phyloP scores from a whole-genome alignment of 208 protist species.

The Wallacemonas collosoma region DNA sequence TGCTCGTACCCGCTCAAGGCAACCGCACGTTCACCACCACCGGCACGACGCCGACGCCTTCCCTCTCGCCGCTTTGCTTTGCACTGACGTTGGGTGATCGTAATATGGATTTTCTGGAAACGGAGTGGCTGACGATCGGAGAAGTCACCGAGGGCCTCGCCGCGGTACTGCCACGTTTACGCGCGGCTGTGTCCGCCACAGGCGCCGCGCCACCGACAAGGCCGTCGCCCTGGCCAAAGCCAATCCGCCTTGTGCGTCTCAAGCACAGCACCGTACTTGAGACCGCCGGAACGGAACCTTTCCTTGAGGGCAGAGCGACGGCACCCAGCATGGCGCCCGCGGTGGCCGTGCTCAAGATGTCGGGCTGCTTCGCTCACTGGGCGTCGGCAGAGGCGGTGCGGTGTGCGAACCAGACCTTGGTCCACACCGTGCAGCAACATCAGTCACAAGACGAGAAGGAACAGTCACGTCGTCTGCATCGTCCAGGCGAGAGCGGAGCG shows the following conservation, averaged over 20 bases:
- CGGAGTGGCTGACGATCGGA: slow-evolving; percentile 58
- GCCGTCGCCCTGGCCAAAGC: slow-evolving; percentile 29
- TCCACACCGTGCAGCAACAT: neutral
- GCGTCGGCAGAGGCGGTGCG: slow-evolving; percentile 31
- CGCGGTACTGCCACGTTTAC: slow-evolving; percentile 29
- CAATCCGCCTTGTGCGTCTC: slow-evolving; percentile 55
- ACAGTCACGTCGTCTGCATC: no score
- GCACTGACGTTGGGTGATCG: slow-evolving; percentile 58
- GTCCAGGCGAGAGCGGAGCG: neutral
- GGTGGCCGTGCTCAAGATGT: slow-evolving; percentile 19
- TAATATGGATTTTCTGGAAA: slow-evolving; percentile 59
- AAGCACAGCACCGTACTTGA: slow-evolving; percentile 63
- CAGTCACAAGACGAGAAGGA: neutral
- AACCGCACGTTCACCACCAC: neutral
- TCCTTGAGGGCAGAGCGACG: neutral
- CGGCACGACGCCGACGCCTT: neutral
- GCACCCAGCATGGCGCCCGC: neutral
- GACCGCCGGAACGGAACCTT: slow-evolving; percentile 55
- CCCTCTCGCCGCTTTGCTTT: slow-evolving; percentile 28
- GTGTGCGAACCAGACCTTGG: slow-evolving; percentile 13
- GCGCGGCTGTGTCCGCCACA: neutral
- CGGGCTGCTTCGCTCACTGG: slow-evolving; percentile 70
- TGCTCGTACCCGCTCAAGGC: slow-evolving; percentile 41
- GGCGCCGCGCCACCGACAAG: neutral
- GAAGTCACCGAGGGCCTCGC: slow-evolving; percentile 56